Base-by-base conservation (phyloP, 345 rosid species). In the Syzygium grande region DNA sequence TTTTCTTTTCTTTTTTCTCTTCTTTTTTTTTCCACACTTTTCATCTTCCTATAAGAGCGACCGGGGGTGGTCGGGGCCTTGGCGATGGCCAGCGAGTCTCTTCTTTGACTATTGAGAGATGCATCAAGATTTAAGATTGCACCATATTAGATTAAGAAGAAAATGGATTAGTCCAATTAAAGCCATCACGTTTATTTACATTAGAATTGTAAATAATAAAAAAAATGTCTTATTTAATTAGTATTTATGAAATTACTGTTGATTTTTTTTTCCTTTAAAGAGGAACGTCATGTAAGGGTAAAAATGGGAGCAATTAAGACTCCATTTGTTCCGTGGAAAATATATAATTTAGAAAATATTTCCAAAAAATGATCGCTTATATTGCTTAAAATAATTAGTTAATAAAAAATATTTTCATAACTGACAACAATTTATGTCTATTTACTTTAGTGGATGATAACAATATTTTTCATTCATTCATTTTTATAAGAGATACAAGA, bases 1-100 rank as follows among this genome's bases (percentile, higher is more conserved):
- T 25, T 58, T 58, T 58, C 27, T 23, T 58, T 0, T 23, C 13
- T 56, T 9, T 4, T 23, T 23, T 23, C 0, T 19, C 0, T 55
- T 9, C 4, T 4, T 2, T 9, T 21, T 56, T 58, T 58, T 25
- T 4, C 0, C 29, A 0, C 7, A 5, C 1, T 0, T 3, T 11
- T 25, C 30, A 25, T 58, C 27, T 25, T 58, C 11, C 3, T 25
- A 4, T 29, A 58, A 58, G 15, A 58, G 65, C 11, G 15, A 58
- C 29, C 63, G 25, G 15, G 63, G 27, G 25, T 58, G 14, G 0
- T 1, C 1, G 0, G 0, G 29, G 29, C 63, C 65, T 58, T 58
- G 15, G 65, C 15, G 5, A 58, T 58, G 65, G 30, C 65, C 30
- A 25, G 14, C 34, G 5, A 61, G 73, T 61, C 34, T 13, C 19